Evolutionary conservation across 2,329 filamentous ascomycete species (phyloP).

Genomic region (Aspergillus hortae): DNA sequence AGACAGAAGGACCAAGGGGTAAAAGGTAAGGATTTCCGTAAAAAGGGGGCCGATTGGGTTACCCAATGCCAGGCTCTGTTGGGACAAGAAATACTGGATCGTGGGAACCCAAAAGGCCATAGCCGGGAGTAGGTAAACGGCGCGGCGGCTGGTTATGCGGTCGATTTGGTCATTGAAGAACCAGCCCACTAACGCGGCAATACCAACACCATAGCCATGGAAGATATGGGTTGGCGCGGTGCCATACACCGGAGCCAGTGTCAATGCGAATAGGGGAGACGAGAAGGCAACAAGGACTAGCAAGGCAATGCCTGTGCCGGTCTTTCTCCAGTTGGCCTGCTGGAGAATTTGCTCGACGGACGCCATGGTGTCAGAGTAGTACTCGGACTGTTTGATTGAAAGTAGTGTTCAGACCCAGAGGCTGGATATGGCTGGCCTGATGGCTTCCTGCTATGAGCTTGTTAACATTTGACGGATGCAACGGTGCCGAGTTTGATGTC

Average conservation of each 20-base stretch:
- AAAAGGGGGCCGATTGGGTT: constrained; percentile 69
- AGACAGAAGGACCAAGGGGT: constrained; percentile 64
- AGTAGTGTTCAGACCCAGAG: no score
- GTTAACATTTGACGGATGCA: no score
- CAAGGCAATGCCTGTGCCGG: constrained; percentile 28
- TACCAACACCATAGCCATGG: constrained; percentile 65
- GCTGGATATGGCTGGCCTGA: no score
- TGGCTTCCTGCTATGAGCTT: no score
- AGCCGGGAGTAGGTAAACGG: constrained; percentile 60
- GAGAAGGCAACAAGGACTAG: constrained; percentile 38
- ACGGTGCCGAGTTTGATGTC: no score
- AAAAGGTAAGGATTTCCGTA: constrained; percentile 70
- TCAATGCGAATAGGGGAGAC: constrained; percentile 55
- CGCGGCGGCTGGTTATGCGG: constrained; percentile 48
- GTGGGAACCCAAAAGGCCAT: constrained; percentile 72
- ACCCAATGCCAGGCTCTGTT: constrained; percentile 63
- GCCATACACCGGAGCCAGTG: constrained; percentile 83
- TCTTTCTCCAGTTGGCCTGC: constrained; percentile 23
- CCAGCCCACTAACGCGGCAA: constrained; percentile 69
- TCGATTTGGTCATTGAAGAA: constrained; percentile 57
- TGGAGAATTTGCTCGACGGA: constrained; percentile 22
- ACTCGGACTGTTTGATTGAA: background rate
- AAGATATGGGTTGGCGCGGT: constrained; percentile 71
- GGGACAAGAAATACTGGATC: constrained; percentile 68
- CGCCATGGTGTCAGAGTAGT: constrained; percentile 21